Evolutionary conservation across 2,329 filamentous ascomycete species (phyloP), one percentile per base, ranked within the genome.

Genomic region (Cordyceps javanica): DNA sequence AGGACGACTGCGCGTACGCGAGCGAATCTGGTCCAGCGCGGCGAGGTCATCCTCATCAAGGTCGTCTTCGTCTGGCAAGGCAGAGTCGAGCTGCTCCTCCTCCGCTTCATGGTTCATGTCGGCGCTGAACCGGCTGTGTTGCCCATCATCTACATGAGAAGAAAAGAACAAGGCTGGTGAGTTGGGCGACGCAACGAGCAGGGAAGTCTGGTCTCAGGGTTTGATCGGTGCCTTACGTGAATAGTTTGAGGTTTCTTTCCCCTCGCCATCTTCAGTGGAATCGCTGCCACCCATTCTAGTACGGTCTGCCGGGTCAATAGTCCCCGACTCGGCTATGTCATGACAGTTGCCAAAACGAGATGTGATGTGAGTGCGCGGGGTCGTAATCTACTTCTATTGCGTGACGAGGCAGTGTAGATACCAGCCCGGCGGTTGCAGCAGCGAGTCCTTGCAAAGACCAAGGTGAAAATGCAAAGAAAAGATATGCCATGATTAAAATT

Each of bases 31-130:
- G 56, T 72, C 64, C 60, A 74, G 60, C 50, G 69, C 63, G 13
- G 67, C 67, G 54, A 72, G 59, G 52, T 68, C 63, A 58, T 70
- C 57, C 45, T 75, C 73, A 30, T 68, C 71, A 16, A 69, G 64
- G 62, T 80, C 77, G 30, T 74, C 69, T 42, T 72, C 55, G 16
- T 57, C 46, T 7, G 45, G 55, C 19, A 38, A 28, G 8, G 46
- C 14, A 11, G 55, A 51, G 9, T 51, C 55, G 21, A 44, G 14
- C 5, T n/a, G 36, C 10, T 51, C 55, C 30, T 51, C 38, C 14
- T 51, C 36, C 7, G 10, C 46, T 38, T 44, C 28, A 13, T 9
- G 46, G 28, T 21, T 36, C 21, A 36, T 51, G 10, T 44, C 38
- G 19, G 19, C 28, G 10, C 16, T 36, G 2, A 30, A 34, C 5